Percentiles rank a stretch among this genome's conserved stretches.
Conservation (phyloP, 2,329 filamentous ascomycete genomes). For the Trichoderma breve region DNA sequence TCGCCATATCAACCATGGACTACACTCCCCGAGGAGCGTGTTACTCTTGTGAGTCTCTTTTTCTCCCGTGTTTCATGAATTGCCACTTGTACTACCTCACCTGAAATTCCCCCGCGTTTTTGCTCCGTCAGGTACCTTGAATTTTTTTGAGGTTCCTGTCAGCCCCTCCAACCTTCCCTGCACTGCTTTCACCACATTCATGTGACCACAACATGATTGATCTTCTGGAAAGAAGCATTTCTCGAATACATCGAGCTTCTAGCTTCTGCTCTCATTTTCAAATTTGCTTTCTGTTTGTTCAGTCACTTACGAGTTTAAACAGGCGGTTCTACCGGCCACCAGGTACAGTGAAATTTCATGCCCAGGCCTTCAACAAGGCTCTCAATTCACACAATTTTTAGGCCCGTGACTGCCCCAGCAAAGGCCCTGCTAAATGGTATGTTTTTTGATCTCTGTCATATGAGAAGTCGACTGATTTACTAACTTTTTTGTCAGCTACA, state of each 20-base stretch:
- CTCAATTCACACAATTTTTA: slow-evolving; percentile 33
- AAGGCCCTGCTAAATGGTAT: slow-evolving; percentile 79
- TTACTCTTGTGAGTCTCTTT: slow-evolving; percentile 48
- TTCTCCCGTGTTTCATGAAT: slow-evolving; percentile 3
- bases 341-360: slow-evolving; percentile 54
- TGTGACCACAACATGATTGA: background rate
- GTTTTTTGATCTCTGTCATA: slow-evolving; percentile 29
- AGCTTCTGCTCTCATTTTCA: background rate
- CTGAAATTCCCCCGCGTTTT: slow-evolving; percentile 16
- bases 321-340: slow-evolving; percentile 73
- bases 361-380: background rate
- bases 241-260: background rate
- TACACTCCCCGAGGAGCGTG: slow-evolving; percentile 45
- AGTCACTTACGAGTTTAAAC: slow-evolving; percentile 28
- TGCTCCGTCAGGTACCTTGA: slow-evolving; percentile 7
- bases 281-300: background rate
- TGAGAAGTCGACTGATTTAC: slow-evolving; percentile 3
- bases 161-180: slow-evolving; percentile 1
- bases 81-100: slow-evolving; percentile 8
- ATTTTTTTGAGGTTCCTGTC: slow-evolving; percentile 1
- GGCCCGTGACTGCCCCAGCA: slow-evolving; percentile 84
- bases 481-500: slow-evolving; percentile 60
- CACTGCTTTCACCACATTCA: background rate
- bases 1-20: slow-evolving; percentile 39
- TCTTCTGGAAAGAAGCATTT: background rate